These are phyloP conservation scores for Chamaenerion angustifolium DNA, from an alignment of 345 rosid genomes.

Conservation along the genomic window DNA sequence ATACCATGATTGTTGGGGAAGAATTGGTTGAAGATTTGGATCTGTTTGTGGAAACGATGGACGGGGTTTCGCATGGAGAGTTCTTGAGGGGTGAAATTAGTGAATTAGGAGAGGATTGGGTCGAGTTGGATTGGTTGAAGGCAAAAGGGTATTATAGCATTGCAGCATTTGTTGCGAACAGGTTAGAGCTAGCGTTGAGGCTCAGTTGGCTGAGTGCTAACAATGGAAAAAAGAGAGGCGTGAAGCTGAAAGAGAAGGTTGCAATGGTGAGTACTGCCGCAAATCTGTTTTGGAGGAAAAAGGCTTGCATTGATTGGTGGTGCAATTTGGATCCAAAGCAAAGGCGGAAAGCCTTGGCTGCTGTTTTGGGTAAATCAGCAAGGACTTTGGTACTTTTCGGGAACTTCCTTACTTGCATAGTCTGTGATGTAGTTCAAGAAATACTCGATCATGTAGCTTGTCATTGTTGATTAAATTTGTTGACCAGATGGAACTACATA, in stretches of 20 bases:
- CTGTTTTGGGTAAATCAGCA: slow-evolving; percentile 49
- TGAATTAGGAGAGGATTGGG: slow-evolving; percentile 67
- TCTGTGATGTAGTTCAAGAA: background rate
- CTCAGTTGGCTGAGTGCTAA: slow-evolving; percentile 68
- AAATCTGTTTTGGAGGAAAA: slow-evolving; percentile 84
- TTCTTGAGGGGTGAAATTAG: slow-evolving; percentile 71
- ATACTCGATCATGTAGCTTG: background rate
- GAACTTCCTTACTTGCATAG: slow-evolving; percentile 4
- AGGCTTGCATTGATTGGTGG: slow-evolving; percentile 89
- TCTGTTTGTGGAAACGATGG: slow-evolving; percentile 56
- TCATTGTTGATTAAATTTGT: background rate
- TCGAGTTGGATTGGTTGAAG: slow-evolving; percentile 78
- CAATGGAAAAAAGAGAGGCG: slow-evolving; percentile 58
- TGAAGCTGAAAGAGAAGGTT: slow-evolving; percentile 68
- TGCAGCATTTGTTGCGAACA: slow-evolving; percentile 69
- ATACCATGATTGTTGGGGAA: slow-evolving; percentile 44
- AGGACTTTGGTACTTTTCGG: slow-evolving; percentile 49
- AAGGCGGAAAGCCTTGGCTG: slow-evolving; percentile 35
- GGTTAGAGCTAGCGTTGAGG: slow-evolving; percentile 80
- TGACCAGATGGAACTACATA: background rate
- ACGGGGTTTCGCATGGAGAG: slow-evolving; percentile 44
- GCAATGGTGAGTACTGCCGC: slow-evolving; percentile 41
- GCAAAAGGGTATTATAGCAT: slow-evolving; percentile 69
- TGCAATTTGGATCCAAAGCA: slow-evolving; percentile 32
- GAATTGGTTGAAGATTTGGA: slow-evolving; percentile 49